Base-by-base conservation (phyloP, 352 stramenopile species). In the Globisporangium ultimum region DNA sequence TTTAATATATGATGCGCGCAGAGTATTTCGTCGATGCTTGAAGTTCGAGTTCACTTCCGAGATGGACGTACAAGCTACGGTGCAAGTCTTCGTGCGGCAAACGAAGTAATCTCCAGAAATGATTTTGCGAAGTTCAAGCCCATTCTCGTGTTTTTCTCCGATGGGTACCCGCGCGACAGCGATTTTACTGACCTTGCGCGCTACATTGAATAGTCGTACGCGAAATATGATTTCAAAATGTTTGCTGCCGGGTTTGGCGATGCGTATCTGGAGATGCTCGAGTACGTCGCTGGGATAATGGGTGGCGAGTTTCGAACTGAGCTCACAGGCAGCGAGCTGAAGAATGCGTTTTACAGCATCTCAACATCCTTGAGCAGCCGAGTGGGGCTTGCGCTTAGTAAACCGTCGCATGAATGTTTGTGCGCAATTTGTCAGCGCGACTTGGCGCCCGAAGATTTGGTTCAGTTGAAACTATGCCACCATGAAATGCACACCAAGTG, bases 121-220 rank as follows among this genome's bases (percentile, higher is more conserved):
- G 60, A 76, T 18, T 85, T 87, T 55, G 69, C 78, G 15, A 40
- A 20, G 8, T 89, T 83, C 67, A 78, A 82, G 55, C 81, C 81
- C 14, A 70, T 78, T 4, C 22, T 93, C 4, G 61, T 93, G 15
- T 91, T 93, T 46, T 91, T 91, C 58, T 88, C 80, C 14, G 79
- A 93, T 28, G 79, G 79, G 0, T 71, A 87, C 1, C 83, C 80
- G 3, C 46, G 24, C 12, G 73, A 88, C 48, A 57, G 1, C 8
- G 59, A 15, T 61, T 77, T 24, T 74, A 75, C 2, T 21, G 58
- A 75, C 20, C 41, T 90, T 17, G 80, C 71, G 3, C 53, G 24
- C 1, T 70, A 91, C 40, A 84, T 90, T 46, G 24, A 58, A 14
- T 40, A 57, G 0, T 76, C 48, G 20, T 93, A 85, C 55, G 71